Percentiles rank a stretch among this genome's conserved stretches.
Evolutionary conservation across 2,329 filamentous ascomycete species (phyloP).

Genomic region (Colletotrichum zoysiae): DNA sequence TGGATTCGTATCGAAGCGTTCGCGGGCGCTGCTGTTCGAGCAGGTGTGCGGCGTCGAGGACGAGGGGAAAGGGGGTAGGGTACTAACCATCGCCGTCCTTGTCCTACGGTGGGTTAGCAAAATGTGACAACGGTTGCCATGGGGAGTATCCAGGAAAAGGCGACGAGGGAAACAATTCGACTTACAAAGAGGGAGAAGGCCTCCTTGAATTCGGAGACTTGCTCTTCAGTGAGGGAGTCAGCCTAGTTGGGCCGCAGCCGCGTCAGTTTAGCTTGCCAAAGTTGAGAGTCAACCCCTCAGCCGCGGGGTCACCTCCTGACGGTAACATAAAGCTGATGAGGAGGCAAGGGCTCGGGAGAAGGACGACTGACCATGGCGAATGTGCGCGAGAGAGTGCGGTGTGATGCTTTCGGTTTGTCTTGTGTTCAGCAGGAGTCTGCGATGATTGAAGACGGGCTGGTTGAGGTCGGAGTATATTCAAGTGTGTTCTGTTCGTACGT

Average conservation of each 20-base stretch:
- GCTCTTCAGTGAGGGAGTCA: constrained; percentile 98
- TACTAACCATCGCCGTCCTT: constrained; percentile 91
- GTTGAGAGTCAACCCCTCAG: constrained; percentile 33
- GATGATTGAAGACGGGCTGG: constrained; percentile 5
- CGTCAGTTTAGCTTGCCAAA: constrained; percentile 35
- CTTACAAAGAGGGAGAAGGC: constrained; percentile 99
- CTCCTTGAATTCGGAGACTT: constrained; percentile 99
- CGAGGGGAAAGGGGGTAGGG: constrained; percentile 18
- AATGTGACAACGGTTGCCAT: constrained; percentile 36
- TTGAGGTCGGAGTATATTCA: constrained; percentile 30
- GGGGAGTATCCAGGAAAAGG: constrained; percentile 1
- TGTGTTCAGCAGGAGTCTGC: constrained; percentile 4
- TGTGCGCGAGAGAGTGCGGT: constrained; percentile 9
- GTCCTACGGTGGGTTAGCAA: constrained; percentile 69
- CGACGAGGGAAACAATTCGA: constrained; percentile 41
- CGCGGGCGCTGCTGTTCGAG: constrained; percentile 17
- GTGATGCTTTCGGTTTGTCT: background rate
- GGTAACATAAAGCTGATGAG: constrained; percentile 1
- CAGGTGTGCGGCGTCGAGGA: constrained; percentile 18
- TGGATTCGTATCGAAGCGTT: constrained; percentile 15
- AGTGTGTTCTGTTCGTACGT: constrained; percentile 33
- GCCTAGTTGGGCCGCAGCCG: constrained; percentile 68
- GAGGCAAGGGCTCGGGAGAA: background rate
- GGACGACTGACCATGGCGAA: constrained; percentile 32
- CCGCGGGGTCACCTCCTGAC: constrained; percentile 33